Evolutionary conservation across 177 flowering plant genomes (phyloP).

Genomic region (Vitis hybrid): DNA sequence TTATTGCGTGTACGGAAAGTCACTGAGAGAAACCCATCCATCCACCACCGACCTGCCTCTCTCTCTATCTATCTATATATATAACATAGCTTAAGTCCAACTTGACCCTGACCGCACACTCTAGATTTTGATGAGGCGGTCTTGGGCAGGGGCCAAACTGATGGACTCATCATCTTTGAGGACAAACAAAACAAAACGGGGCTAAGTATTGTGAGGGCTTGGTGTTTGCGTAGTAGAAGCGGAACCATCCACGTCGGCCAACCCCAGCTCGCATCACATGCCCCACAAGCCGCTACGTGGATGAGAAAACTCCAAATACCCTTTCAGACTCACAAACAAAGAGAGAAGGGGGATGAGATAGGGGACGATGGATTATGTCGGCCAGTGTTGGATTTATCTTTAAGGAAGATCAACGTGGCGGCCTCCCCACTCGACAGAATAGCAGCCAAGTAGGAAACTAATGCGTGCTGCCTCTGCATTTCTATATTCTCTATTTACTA

Average conservation of each 20-base stretch:
- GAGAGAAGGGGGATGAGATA: neutral
- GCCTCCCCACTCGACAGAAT: slow-evolving; percentile 38
- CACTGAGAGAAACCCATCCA: slow-evolving; percentile 9
- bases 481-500: neutral
- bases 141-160: neutral
- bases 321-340: slow-evolving; percentile 1
- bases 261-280: neutral
- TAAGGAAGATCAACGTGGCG: slow-evolving; percentile 46
- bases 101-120: neutral
- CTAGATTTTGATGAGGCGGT: no score
- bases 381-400: slow-evolving; percentile 48
- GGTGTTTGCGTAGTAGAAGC: slow-evolving; percentile 11
- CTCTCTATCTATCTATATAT: no score
- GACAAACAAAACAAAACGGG: neutral
- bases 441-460: slow-evolving; percentile 44
- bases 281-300: slow-evolving; percentile 6
- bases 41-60: slow-evolving; percentile 20
- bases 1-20: slow-evolving; percentile 42
- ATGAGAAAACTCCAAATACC: neutral
- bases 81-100: neutral
- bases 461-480: slow-evolving; percentile 13
- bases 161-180: neutral
- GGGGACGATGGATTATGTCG: slow-evolving; percentile 43
- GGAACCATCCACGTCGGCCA: slow-evolving; percentile 20
- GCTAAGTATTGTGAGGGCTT: neutral